A percentile compares a stretch with the other conserved stretches of the same genome.
Conservation (phyloP, 2,329 filamentous ascomycete genomes). For the Mycosphaerella sp. region DNA sequence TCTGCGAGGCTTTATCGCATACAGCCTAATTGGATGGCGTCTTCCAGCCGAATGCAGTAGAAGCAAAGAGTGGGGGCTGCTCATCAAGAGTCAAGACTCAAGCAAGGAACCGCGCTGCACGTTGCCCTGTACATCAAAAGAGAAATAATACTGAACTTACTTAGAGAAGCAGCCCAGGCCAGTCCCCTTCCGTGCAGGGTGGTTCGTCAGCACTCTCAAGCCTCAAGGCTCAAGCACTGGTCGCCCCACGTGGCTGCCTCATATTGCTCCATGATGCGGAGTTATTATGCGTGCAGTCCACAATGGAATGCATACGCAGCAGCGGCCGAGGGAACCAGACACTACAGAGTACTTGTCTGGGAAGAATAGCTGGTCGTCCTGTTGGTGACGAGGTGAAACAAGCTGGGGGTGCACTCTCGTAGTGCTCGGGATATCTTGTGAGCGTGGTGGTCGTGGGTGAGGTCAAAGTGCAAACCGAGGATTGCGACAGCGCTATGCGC, state of each 20-base stretch:
- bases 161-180: no score
- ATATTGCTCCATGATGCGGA: neutral
- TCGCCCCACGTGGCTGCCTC: slow-evolving; percentile 6
- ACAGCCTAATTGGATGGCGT: neutral
- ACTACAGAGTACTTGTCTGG: slow-evolving; percentile 8
- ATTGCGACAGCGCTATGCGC: neutral
- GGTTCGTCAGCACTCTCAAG: neutral
- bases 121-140: no score
- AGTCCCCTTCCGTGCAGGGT: no score
- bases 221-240: no score
- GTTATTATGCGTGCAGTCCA: slow-evolving; percentile 5
- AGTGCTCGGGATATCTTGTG: slow-evolving; percentile 3
- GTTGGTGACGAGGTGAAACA: slow-evolving; percentile 5
- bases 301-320: slow-evolving; percentile 7
- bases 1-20: neutral
- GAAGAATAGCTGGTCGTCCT: slow-evolving; percentile 9
- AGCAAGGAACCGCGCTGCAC: neutral
- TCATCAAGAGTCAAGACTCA: neutral
- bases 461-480: slow-evolving; percentile 1
- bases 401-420: neutral
- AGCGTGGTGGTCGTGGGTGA: slow-evolving; percentile 2
- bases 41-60: neutral
- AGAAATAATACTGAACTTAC: no score
- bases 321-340: neutral
- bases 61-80: neutral